Conservation (phyloP, 2,329 filamentous ascomycete genomes). For the Curvularia sp. region DNA sequence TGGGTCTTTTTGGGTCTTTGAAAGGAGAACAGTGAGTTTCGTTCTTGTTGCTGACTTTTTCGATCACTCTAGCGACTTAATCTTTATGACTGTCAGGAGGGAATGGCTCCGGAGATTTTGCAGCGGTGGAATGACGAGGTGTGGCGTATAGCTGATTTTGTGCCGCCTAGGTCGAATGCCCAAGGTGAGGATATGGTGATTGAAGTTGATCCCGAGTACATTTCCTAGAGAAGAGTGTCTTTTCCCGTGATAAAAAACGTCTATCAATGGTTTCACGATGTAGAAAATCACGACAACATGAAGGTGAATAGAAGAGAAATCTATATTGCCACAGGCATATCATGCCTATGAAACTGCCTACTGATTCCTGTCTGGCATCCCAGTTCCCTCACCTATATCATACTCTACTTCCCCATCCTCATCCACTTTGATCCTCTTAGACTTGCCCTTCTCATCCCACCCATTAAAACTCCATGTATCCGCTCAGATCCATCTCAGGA, state of each 20-base stretch:
- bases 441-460: neutral
- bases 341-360: neutral
- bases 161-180: constrained; percentile 25
- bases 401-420: neutral
- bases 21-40: neutral
- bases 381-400: neutral
- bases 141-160: constrained; percentile 39
- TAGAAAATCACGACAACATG: neutral
- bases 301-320: neutral
- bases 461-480: neutral
- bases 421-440: neutral
- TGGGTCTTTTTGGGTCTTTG: neutral
- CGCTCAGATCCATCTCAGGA: neutral
- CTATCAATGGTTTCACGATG: neutral
- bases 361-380: neutral
- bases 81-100: constrained; percentile 39
- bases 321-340: neutral
- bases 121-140: constrained; percentile 31
- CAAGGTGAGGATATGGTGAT: constrained; percentile 27
- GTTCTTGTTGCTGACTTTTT: neutral
- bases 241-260: neutral
- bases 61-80: constrained; percentile 30
- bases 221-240: neutral
- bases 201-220: constrained; percentile 46
- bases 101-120: constrained; percentile 27